Evolutionary conservation across 2,329 filamentous ascomycete genomes (phyloP), one percentile per base, ranked within the genome.

Genomic region (Aureobasidium vineae): DNA sequence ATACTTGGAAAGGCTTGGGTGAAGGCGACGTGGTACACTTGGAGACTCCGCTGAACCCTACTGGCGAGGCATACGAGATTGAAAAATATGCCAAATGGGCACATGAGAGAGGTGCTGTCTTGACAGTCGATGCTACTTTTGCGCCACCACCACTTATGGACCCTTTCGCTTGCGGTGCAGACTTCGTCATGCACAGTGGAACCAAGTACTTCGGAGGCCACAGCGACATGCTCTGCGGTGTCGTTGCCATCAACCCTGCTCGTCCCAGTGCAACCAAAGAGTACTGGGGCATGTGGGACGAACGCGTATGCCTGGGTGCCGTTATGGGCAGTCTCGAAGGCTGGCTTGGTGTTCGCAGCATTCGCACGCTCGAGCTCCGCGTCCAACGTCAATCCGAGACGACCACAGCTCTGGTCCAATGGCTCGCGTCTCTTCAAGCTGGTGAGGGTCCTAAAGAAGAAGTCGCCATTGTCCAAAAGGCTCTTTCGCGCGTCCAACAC

Each of bases 171-270:
- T 89, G 85, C 76, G 94, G 92, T 54, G 92, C 90, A 33, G 94
- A 98, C 77, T 78, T 93, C 0, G 86, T 97, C 40, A 90, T 98
- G 91, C 95, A 99, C 79, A 90, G 86, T 61, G 95, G 92, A 3
- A 97, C 93, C 21, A 99, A 98, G 82, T 99, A 98, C 78, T 86
- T 99, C 71, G 95, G 95, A 23, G 95, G 95, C 0, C 95, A 99
- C 79, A 94, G 89, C 70, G 95, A 99, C 78, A 84, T 98, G 84
- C 85, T 98, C 6, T 96, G 91, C 74, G 95, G 95, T 26, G 89
- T 96, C 21, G 79, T 99, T 33, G 86, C 87, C 0, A 85, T 92
- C 6, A 81, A 84, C 28, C 79, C 79, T 54, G 68, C 72, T 3
- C 65, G 70, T 2, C 71, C 72, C 15, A 81, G 81, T 5, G 90